Conservation (phyloP, 139 green algal genomes). For the Auxenochlorella pyrenoidosa region DNA sequence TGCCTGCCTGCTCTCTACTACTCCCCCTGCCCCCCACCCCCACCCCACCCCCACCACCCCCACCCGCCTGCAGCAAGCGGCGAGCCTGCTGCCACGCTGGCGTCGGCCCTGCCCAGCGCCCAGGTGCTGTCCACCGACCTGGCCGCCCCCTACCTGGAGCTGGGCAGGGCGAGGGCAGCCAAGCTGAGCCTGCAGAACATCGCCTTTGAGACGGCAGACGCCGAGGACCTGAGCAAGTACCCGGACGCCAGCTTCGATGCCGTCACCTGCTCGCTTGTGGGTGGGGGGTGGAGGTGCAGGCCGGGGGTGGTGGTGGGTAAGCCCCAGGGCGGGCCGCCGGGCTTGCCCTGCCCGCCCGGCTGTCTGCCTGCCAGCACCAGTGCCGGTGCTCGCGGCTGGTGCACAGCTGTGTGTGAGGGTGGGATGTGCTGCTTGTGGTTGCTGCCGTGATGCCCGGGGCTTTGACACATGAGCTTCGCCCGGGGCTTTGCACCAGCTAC, state of each 20-base stretch:
- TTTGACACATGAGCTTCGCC: no score
- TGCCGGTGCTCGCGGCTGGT: not conserved
- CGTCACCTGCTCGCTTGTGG: conserved; percentile 29
- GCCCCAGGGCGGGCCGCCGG: not conserved
- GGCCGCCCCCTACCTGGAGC: not conserved
- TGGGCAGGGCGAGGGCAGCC: conserved; percentile 3
- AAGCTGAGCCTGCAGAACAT: not conserved
- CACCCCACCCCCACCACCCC: not conserved
- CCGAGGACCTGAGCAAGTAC: conserved; percentile 27
- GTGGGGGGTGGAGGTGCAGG: no score
- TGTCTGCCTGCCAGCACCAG: not conserved
- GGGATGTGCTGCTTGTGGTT: no score
- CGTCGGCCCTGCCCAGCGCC: conserved; percentile 1
- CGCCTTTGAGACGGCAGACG: conserved; percentile 27
- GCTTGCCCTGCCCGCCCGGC: not conserved
- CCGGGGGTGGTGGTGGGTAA: no score
- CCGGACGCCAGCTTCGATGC: conserved; percentile 15
- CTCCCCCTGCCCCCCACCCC: not conserved
- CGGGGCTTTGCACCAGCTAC: no score
- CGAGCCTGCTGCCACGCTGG: conserved; percentile 23
- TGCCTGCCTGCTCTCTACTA: no score
- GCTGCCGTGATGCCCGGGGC: no score
- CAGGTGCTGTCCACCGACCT: conserved; percentile 28
- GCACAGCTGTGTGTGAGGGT: no score
- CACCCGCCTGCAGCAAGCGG: not conserved